Conservation (phyloP, 768 basidiomycete species). For the Russula griseocarnosa region DNA sequence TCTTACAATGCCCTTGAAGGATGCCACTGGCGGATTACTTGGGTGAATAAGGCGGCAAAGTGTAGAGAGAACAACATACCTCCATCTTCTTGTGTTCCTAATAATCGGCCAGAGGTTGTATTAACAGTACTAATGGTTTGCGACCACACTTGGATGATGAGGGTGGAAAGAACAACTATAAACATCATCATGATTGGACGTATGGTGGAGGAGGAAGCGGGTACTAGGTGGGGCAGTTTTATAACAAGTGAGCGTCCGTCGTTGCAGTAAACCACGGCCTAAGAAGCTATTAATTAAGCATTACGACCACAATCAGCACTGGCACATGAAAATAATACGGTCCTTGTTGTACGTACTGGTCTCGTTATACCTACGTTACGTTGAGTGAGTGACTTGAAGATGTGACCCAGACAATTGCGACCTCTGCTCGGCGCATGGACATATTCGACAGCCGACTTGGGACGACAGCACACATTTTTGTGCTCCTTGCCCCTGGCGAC, state of each 20-base stretch:
- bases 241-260: neutral
- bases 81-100: constrained; percentile 4
- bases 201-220: no score
- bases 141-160: neutral
- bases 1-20: constrained; percentile 22
- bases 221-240: neutral
- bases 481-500: no score
- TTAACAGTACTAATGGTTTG: neutral
- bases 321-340: no score
- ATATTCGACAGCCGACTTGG: no score
- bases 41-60: neutral
- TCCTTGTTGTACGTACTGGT: no score
- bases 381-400: no score
- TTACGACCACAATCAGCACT: no score
- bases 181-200: neutral
- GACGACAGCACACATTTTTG: no score
- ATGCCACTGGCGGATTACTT: constrained; percentile 8
- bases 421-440: no score
- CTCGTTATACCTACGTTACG: no score
- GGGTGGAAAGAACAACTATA: neutral
- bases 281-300: no score
- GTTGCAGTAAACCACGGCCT: neutral
- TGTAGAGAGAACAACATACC: constrained; percentile 5
- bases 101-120: constrained; percentile 16
- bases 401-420: no score